Conservation (phyloP, 495 filamentous ascomycete genomes). For the Annulohypoxylon moriforme region DNA sequence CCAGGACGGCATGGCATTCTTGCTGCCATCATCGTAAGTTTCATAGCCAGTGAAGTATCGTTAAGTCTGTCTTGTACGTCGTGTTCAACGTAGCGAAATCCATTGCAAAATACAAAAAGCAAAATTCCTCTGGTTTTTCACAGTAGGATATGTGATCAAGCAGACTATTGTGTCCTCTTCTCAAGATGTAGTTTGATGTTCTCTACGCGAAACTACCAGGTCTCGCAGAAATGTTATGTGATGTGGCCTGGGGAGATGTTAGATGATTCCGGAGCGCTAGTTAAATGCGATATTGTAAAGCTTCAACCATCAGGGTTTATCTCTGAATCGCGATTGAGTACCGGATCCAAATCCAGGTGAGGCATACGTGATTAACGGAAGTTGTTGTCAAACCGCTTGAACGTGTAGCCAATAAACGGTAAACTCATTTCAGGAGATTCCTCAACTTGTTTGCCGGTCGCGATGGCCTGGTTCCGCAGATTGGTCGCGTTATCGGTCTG, state of each 20-base stretch:
- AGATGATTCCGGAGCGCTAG: conserved; percentile 3
- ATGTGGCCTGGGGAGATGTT: neutral
- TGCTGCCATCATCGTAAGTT: neutral
- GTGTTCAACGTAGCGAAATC: conserved; percentile 7
- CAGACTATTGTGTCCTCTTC: conserved; percentile 19
- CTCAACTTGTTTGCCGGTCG: conserved; percentile 50
- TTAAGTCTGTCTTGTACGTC: neutral
- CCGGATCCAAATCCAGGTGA: neutral
- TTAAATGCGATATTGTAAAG: neutral
- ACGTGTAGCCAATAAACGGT: conserved; percentile 98
- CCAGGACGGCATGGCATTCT: neutral
- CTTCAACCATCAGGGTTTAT: conserved; percentile 1
- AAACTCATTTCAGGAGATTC: conserved; percentile 86
- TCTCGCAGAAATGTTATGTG: conserved; percentile 23
- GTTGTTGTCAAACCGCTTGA: conserved; percentile 94
- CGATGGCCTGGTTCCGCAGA: conserved; percentile 66
- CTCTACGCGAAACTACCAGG: conserved; percentile 32
- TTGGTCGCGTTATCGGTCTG: conserved; percentile 85
- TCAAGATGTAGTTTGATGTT: conserved; percentile 27
- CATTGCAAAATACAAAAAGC: conserved; percentile 33
- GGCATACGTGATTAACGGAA: conserved; percentile 55
- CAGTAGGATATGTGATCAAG: conserved; percentile 31
- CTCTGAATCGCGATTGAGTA: neutral
- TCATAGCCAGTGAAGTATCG: neutral
- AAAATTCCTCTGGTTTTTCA: conserved; percentile 9